Conservation (phyloP, 129 eudicot species). For the Escallonia herrerae region DNA sequence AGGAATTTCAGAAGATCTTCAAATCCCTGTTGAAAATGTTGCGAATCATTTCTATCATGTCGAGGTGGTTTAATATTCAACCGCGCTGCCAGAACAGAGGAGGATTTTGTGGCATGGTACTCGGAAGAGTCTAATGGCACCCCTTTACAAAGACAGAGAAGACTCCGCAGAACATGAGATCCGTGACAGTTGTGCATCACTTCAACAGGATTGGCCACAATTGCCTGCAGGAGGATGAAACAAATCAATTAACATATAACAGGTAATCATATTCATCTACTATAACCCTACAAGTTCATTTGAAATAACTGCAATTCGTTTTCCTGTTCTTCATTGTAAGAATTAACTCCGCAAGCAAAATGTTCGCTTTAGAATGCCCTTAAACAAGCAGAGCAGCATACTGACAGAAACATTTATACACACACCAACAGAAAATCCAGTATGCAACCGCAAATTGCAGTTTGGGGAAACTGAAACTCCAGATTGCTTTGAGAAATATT, state of each 20-base stretch:
- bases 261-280: neutral
- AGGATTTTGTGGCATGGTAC: conserved; percentile 64
- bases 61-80: conserved; percentile 46
- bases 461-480: too few species aligned
- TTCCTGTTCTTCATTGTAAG: too few species aligned
- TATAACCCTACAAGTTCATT: neutral
- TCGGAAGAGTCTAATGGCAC: conserved; percentile 66
- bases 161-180: conserved; percentile 92
- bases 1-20: conserved; percentile 68
- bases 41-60: conserved; percentile 23
- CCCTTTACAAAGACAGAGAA: conserved; percentile 89
- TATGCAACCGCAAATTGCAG: too few species aligned
- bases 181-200: conserved; percentile 84
- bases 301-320: too few species aligned
- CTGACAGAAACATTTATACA: too few species aligned
- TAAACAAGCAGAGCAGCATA: neutral
- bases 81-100: conserved; percentile 58
- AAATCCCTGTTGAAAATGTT: conserved; percentile 40
- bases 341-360: neutral
- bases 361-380: neutral
- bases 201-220: conserved; percentile 66
- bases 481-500: neutral
- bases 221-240: conserved; percentile 31
- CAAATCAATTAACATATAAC: conserved; percentile 3
- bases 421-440: too few species aligned